These are phyloP conservation scores for Eustoma russellianum DNA, from an alignment of 257 asterid species.

Conservation along the genomic window DNA sequence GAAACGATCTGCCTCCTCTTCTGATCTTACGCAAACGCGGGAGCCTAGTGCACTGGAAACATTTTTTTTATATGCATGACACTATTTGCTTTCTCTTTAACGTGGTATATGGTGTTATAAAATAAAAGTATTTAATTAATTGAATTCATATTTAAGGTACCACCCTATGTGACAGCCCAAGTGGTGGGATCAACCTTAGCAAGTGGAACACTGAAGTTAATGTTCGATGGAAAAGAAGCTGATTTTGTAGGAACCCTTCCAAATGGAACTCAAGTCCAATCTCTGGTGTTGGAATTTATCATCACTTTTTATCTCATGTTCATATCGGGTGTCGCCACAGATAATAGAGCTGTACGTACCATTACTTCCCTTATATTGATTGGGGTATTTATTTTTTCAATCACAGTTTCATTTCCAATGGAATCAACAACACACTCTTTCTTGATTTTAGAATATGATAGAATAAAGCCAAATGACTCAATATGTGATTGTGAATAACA, in stretches of 20 bases:
- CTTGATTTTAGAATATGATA: too few relatives aligned
- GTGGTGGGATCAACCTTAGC: constrained; percentile 27
- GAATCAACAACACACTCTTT: too few relatives aligned
- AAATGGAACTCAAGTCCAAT: constrained; percentile 21
- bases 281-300: constrained; percentile 24
- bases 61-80: too few relatives aligned
- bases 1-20: too few relatives aligned
- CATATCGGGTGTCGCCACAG: constrained; percentile 26
- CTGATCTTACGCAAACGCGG: too few relatives aligned
- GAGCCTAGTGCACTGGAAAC: too few relatives aligned
- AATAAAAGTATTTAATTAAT: neutral
- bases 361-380: too few relatives aligned
- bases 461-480: too few relatives aligned
- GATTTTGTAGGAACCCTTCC: constrained; percentile 24
- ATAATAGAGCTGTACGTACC: constrained; percentile 24
- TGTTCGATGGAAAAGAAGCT: constrained; percentile 15
- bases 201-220: constrained; percentile 23
- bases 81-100: too few relatives aligned
- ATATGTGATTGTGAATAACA: too few relatives aligned
- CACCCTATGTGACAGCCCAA: constrained; percentile 22
- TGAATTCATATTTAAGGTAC: constrained; percentile 14
- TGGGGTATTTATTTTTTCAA: neutral
- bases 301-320: constrained; percentile 37
- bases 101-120: too few relatives aligned
- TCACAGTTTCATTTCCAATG: too few relatives aligned